Conservation (phyloP, 108 stramenopile species). For the Ochromonas danica region DNA sequence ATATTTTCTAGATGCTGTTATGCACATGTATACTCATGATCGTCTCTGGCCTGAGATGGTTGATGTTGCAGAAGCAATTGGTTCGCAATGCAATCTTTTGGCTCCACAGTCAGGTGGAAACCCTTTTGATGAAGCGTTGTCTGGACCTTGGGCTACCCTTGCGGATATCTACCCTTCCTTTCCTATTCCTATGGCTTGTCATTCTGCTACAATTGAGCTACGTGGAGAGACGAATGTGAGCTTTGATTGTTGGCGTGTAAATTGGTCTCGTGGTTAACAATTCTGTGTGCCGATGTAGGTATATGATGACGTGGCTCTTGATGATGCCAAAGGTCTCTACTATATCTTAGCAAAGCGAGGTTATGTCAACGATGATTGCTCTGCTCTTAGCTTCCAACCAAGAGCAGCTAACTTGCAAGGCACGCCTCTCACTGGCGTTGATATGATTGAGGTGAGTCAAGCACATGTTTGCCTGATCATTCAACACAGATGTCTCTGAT, state of each 20-base stretch:
- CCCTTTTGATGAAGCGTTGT: slow-evolving; percentile 28
- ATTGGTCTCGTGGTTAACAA: background rate
- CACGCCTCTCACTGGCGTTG: slow-evolving; percentile 27
- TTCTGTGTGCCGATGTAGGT: too few relatives aligned
- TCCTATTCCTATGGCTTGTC: slow-evolving; percentile 30
- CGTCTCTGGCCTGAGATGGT: slow-evolving; percentile 19
- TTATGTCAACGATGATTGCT: background rate
- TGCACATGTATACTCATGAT: slow-evolving; percentile 33
- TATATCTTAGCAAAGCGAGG: background rate
- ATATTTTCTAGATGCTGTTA: slow-evolving; percentile 4
- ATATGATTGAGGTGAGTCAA: slow-evolving; percentile 19
- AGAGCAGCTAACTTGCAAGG: background rate
- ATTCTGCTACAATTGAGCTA: slow-evolving; percentile 22
- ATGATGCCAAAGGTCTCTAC: background rate
- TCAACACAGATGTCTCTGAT: too few relatives aligned
- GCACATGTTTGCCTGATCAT: too few relatives aligned
- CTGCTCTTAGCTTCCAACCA: background rate
- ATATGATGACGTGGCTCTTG: slow-evolving; percentile 18
- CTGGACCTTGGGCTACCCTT: slow-evolving; percentile 2
- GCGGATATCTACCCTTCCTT: background rate
- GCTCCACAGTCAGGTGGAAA: slow-evolving; percentile 27
- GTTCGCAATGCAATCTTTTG: slow-evolving; percentile 3
- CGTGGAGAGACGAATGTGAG: background rate
- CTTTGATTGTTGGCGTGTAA: too few relatives aligned
- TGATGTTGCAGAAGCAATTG: background rate